Percentiles rank a stretch among this genome's conserved stretches.
phyloP scores from a whole-genome alignment of 345 rosid genomes.

The Euclidium syriacum region DNA sequence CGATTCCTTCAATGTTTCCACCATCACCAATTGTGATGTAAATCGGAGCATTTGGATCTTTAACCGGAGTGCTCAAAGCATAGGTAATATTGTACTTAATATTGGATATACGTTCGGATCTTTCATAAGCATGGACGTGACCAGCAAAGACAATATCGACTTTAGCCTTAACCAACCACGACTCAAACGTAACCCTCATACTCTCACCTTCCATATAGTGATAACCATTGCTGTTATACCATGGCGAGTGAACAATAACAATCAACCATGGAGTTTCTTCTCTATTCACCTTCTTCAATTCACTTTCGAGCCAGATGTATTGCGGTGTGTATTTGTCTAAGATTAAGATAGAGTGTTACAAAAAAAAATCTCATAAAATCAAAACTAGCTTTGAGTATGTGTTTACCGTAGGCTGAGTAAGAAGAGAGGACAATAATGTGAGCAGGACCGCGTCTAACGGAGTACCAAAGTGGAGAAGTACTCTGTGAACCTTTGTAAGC shows the following conservation, averaged over 20 bases:
- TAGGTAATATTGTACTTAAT: conserved; percentile 43
- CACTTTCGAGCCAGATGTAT: conserved; percentile 28
- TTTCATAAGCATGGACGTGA: conserved; percentile 49
- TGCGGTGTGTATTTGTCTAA: conserved; percentile 41
- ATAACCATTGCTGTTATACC: conserved; percentile 34
- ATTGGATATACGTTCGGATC: conserved; percentile 50
- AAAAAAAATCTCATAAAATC: neutral
- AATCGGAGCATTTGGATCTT: conserved; percentile 48
- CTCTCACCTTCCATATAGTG: conserved; percentile 56
- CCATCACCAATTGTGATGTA: conserved; percentile 69
- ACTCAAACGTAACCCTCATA: conserved; percentile 41
- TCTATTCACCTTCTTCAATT: conserved; percentile 36
- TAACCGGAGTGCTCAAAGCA: conserved; percentile 39
- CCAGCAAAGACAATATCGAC: conserved; percentile 47
- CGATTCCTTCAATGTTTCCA: conserved; percentile 71
- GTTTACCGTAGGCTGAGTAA: conserved; percentile 44
- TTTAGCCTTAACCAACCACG: conserved; percentile 39
- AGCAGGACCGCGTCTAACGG: conserved; percentile 40
- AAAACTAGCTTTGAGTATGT: neutral
- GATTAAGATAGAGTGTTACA: neutral
- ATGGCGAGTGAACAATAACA: conserved; percentile 26
- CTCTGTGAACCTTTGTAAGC: conserved; percentile 38
- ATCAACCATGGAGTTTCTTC: conserved; percentile 36
- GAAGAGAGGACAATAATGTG: conserved; percentile 43
- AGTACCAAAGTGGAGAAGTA: conserved; percentile 50